Base-by-base conservation (phyloP, 805 yeast species). In the Nakazawaea peltata region DNA sequence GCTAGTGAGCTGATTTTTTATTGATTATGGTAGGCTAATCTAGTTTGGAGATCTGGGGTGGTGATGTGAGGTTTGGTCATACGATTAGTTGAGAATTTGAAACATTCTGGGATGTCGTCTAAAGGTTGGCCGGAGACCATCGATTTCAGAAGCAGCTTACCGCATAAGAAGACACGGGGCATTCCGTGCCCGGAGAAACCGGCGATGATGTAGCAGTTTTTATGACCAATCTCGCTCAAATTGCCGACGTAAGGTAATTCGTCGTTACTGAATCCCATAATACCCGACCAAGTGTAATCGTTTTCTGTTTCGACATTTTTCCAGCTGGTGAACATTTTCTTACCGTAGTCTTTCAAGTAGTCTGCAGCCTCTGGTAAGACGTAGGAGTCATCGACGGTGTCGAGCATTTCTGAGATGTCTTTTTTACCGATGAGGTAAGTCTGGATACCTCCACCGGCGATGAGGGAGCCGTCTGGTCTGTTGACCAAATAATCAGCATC, bases 381-480 rank as follows among this genome's bases (percentile, higher is more conserved):
- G 17, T 18, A 30, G 4, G 42, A 39, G 19, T 42, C 45, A 19
- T 42, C 45, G 5, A 36, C 39, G 24, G 21, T 31, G 30, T 42
- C 32, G 11, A 22, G 26, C 24, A 24, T 19, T 2, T 26, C 29
- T 10, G 14, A n/a, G 3, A 18, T 19, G n/a, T 30, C 27, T 5
- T 14, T 6, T 13, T 25, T 29, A 5, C 32, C 32, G 18, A 24
- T 12, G 12, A 24, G 19, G 28, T 46, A 44, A 12, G 30, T 25
- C 3, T 15, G 18, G 6, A 16, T 43, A 3, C 43, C 53, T 5
- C 57, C 58, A 37, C 66, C 67, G 33, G 53, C 61, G 28, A 62
- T 47, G 14, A 61, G 43, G 0, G 58, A 45, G 2, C 67, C 67
- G 45, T 63, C 69, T 1, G 56, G 48, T 44, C 65, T 48, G 43